Evolutionary conservation across 2,329 filamentous ascomycete genomes (phyloP), one percentile per base, ranked within the genome.

Genomic region (Penicillium sp.): DNA sequence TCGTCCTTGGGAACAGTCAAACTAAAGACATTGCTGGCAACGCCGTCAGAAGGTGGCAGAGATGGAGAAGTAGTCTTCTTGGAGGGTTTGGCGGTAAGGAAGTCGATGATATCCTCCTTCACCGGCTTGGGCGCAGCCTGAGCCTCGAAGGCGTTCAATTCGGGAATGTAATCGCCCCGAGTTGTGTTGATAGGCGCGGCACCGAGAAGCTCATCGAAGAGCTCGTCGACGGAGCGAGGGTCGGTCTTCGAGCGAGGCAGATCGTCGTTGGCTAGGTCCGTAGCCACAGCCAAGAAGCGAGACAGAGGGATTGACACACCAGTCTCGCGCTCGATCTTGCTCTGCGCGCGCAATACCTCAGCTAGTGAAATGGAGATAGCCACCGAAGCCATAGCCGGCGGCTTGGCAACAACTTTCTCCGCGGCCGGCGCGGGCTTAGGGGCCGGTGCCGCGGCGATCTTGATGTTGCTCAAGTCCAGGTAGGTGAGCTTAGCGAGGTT

Each of bases 401-500:
- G 58, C 45, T 60, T 59, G 18, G 67, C 60, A 15, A 68, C 58
- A 7, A 60, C 50, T 53, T 66, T 56, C 51, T 67, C 51, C 43
- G 69, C 69, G 9, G 71, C 59, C 47, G 71, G 61, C 45, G 63
- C 57, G 51, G 61, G 62, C 51, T 60, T 50, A 13, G 67, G 58
- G 21, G 68, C 61, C 23, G 68, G 67, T 15, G 74, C 64, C n/a
- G 72, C 63, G 44, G 86, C 87, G 53, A 93, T 76, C 79, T 95
- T 95, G 78, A 97, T 93, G 78, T 97, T 96, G 78, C 88, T 94
- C 23, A 99, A 84, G 71, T 99, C 93, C 48, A 99, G 85, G 72
- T 95, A 90, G 39, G 83, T 78, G 45, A 94, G 84, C 72, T 90
- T 87, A 54, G 84, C 79, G 68, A 95, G 86, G 47, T 84, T 85